Evolutionary conservation across 805 yeast species (phyloP), one percentile per base, ranked within the genome.

Genomic region (Diddensiella transvaalensis): DNA sequence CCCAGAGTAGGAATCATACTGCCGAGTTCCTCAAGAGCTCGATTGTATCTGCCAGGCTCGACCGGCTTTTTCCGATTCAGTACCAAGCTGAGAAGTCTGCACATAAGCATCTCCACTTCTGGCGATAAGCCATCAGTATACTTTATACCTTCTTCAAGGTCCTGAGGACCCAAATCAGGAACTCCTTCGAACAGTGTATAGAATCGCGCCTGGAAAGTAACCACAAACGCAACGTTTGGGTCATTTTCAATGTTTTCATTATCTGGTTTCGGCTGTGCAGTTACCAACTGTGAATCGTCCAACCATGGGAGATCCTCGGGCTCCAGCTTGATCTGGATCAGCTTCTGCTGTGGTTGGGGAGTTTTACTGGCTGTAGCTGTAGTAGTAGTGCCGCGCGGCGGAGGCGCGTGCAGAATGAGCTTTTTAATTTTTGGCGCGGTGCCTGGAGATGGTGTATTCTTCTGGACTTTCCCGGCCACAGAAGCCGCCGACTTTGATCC

Each of bases 1-100:
- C 69, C 70, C 26, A 65, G 53, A 2, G 55, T 35, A 8, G 58
- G 45, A 8, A 63, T 54, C 36, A 50, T 56, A 5, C 60, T 46
- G 22, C 65, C 62, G 4, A 69, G 59, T 51, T 71, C 74, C 24
- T 68, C 70, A 21, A 71, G 53, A 3, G 74, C 71, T 13, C 71
- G 56, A 17, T 53, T 51, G 49, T 64, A 71, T 36, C 59, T 54
- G 6, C 66, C 70, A 4, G 57, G 54, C 57, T 70, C 74, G 43
- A 71, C 60, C 23, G 61, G 65, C 51, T 70, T 70, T 47, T 70
- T 70, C 40, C 75, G 64, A 51, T 71, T 71, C 23, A 70, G 56
- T 13, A 64, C 65, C 3, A 69, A 60, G 11, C 62, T 59, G 36
- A 70, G 55, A 29, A 68, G 55, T 17, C 70, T 55, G 23, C 65